Base-by-base conservation (phyloP, 2,329 filamentous ascomycete species). In the Cladosporium sp. region DNA sequence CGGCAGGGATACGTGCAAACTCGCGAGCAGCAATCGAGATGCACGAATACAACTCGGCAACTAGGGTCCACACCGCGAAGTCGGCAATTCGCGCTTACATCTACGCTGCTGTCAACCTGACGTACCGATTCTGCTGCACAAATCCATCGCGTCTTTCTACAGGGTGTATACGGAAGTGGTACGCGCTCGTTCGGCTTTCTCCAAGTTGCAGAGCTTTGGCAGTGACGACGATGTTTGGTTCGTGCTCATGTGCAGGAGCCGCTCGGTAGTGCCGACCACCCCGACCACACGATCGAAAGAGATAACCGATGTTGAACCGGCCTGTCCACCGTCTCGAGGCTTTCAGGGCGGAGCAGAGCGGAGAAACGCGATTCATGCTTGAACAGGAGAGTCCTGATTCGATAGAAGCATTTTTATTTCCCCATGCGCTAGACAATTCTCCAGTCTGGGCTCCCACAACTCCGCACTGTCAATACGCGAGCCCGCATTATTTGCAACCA, bases 391-490 rank as follows among this genome's bases (percentile, higher is more conserved):
- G 14, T 6, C 0, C 26, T 32, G 39, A 46, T 46, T 46, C 39
- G 39, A 46, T 46, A 46, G 39, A 46, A 21, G 39, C 39, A 46
- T 46, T 46, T 46, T 13, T 23, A 21, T 30, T 54, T 54, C 51
- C 51, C 51, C 51, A 32, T 54, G 26, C 51, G 18, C 51, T 54
- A 54, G 48, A 14, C 48, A 51, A 51, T 25, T 26, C 51, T 54
- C 51, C 51, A 54, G 51, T 54, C 51, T 54, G 25, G 51, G 51
- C 51, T 54, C 51, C 51, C 51, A 32, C 51, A 54, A 54, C 51
- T 54, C 49, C n/a, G 26, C 26, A 54, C 18, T 32, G 30, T 32
- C 30, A 8, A 32, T 11, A 32, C 30, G 30, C 30, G 30, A 32
- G 30, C 30, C 30, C 30, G 30, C 30, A 32, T 32, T 32, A 32